phyloP scores from a whole-genome alignment of 768 basidiomycete genomes.

The Pulveroboletus sp. region DNA sequence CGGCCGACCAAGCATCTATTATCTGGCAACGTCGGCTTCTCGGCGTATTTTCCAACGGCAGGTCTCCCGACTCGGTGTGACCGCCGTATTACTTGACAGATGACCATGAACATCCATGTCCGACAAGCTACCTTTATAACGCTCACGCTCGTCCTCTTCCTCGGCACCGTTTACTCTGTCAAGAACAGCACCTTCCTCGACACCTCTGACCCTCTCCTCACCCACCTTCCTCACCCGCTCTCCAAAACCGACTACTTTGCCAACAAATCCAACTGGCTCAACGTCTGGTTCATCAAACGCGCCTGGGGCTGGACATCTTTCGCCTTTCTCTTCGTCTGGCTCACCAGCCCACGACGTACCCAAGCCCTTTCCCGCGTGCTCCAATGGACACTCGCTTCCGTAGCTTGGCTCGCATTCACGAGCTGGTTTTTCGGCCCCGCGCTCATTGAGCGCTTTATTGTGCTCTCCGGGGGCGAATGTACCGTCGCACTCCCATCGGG shows the following conservation, averaged over 20 bases:
- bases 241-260: constrained; percentile 70
- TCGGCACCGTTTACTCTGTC: constrained; percentile 68
- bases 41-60: no score
- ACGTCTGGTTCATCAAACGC: constrained; percentile 84
- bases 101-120: constrained; percentile 19
- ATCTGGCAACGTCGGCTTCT: no score
- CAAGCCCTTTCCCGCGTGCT: constrained; percentile 42
- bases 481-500: constrained; percentile 61
- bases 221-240: constrained; percentile 68
- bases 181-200: constrained; percentile 70
- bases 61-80: no score
- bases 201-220: constrained; percentile 75
- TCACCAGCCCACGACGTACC: constrained; percentile 49
- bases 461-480: constrained; percentile 74
- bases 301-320: constrained; percentile 90
- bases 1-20: no score
- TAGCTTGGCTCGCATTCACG: constrained; percentile 72
- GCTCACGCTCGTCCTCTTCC: constrained; percentile 46
- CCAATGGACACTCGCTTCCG: constrained; percentile 59
- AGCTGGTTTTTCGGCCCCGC: constrained; percentile 89
- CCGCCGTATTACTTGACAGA: constrained; percentile 2
- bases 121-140: constrained; percentile 37
- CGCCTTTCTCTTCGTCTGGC: constrained; percentile 57
- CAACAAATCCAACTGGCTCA: constrained; percentile 75
- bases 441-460: constrained; percentile 62